Evolutionary conservation across 768 basidiomycete genomes (phyloP).

Genomic region (Suillus ampliporus): DNA sequence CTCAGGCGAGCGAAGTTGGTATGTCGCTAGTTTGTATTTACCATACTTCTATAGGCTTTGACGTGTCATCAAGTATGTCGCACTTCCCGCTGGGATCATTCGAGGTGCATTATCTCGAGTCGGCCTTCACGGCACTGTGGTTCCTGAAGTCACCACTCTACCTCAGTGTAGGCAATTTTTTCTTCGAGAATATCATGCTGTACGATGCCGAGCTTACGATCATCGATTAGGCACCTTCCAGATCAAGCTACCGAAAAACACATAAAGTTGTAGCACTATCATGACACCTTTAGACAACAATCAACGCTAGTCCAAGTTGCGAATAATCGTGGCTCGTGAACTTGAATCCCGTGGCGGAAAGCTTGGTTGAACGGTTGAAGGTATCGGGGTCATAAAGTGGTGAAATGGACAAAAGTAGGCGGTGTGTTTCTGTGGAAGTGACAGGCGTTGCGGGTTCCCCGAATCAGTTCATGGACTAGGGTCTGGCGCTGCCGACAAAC

Average conservation of each 20-base stretch:
- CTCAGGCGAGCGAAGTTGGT: constrained; percentile 75
- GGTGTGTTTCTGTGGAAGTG: neutral
- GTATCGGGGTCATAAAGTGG: neutral
- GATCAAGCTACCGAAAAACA: constrained; percentile 74
- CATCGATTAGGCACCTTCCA: constrained; percentile 73
- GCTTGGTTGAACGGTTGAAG: neutral
- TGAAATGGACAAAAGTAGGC: neutral
- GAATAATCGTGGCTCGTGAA: neutral
- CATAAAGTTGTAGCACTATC: constrained; percentile 29
- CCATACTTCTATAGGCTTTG: constrained; percentile 10
- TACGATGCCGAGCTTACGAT: constrained; percentile 4
- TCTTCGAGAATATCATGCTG: neutral
- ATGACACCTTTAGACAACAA: too few species aligned
- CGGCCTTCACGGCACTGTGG: constrained; percentile 76
- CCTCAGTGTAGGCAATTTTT: constrained; percentile 76
- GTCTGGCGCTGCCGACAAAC: too few species aligned
- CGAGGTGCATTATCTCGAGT: constrained; percentile 81
- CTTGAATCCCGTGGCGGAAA: neutral
- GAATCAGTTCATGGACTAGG: neutral
- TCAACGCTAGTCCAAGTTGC: neutral
- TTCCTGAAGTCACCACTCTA: constrained; percentile 77
- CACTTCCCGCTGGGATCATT: constrained; percentile 84
- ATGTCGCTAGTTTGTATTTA: constrained; percentile 23
- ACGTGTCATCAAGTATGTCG: constrained; percentile 63
- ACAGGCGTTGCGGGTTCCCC: neutral